Evolutionary conservation across 2,329 filamentous ascomycete genomes (phyloP).

Genomic region (Alternaria arborescens): DNA sequence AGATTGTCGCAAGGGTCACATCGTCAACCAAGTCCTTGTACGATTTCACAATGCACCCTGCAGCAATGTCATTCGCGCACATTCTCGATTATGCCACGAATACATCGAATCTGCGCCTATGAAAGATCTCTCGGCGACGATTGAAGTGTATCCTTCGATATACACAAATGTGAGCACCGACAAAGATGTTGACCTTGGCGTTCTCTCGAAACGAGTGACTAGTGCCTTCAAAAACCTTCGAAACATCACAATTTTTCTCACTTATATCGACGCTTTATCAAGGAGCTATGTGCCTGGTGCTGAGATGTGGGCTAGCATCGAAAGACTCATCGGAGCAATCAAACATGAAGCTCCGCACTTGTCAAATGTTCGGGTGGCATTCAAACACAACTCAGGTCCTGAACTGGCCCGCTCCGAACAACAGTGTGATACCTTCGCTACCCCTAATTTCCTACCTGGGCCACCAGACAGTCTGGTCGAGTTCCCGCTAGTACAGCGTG

Average conservation of each 20-base stretch:
- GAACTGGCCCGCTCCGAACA: not conserved
- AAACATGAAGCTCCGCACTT: not conserved
- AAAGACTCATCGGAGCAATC: not conserved
- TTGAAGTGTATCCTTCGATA: not conserved
- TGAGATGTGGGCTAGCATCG: not conserved
- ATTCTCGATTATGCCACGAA: conserved; percentile 86
- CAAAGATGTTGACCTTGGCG: not conserved
- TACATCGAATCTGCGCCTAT: conserved; percentile 52
- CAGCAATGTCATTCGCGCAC: conserved; percentile 72
- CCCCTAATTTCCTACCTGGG: not conserved
- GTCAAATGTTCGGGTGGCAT: not conserved
- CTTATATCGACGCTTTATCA: not conserved
- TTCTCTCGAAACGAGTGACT: not conserved
- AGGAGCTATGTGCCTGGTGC: not conserved
- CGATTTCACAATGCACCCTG: conserved; percentile 67
- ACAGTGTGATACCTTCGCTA: not conserved
- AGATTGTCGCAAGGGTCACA: not conserved
- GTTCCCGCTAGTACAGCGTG: not conserved
- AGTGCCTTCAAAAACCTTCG: not conserved
- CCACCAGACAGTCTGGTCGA: not conserved
- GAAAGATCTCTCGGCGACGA: not conserved
- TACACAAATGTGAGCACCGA: not conserved
- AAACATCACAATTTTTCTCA: not conserved
- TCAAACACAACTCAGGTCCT: not conserved
- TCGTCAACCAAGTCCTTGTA: conserved; percentile 70